These are phyloP conservation scores for Wilhelminamyces savonicus DNA, from an alignment of 805 yeast species.

Conservation along the genomic window DNA sequence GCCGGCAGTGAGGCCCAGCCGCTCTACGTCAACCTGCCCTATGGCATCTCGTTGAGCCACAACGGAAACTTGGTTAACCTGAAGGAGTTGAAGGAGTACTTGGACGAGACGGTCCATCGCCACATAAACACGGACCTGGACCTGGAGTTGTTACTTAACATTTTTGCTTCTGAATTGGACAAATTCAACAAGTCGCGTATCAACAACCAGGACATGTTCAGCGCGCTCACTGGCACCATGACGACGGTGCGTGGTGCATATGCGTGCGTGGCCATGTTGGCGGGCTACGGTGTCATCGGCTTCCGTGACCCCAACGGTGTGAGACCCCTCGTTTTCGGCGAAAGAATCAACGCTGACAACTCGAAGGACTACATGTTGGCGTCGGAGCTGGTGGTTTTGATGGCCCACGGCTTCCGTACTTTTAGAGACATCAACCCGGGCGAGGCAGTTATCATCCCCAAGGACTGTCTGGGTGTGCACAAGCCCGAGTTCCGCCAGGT, in stretches of 20 bases:
- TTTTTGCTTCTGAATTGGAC: slow-evolving; percentile 88
- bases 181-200: slow-evolving; percentile 90
- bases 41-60: slow-evolving; percentile 85
- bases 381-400: slow-evolving; percentile 88
- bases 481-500: slow-evolving; percentile 83
- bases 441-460: slow-evolving; percentile 91
- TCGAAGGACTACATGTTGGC: slow-evolving; percentile 87
- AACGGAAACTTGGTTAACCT: slow-evolving; percentile 95
- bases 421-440: slow-evolving; percentile 89
- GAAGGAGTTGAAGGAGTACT: slow-evolving; percentile 61
- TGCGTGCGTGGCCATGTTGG: slow-evolving; percentile 91
- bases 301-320: slow-evolving; percentile 97
- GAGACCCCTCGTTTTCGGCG: slow-evolving; percentile 85
- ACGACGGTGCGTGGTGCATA: slow-evolving; percentile 89
- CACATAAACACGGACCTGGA: slow-evolving; percentile 97
- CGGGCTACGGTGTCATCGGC: slow-evolving; percentile 93
- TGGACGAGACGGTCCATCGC: slow-evolving; percentile 93
- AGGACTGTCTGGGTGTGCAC: slow-evolving; percentile 43
- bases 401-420: slow-evolving; percentile 79
- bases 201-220: slow-evolving; percentile 81
- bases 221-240: slow-evolving; percentile 80
- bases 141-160: slow-evolving; percentile 81
- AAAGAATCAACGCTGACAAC: slow-evolving; percentile 64
- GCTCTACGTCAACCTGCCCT: slow-evolving; percentile 94
- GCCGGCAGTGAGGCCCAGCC: slow-evolving; percentile 98